Evolutionary conservation across 148 eudicot genomes (phyloP), one percentile per base, ranked within the genome.

Genomic region (Camellia japonica): DNA sequence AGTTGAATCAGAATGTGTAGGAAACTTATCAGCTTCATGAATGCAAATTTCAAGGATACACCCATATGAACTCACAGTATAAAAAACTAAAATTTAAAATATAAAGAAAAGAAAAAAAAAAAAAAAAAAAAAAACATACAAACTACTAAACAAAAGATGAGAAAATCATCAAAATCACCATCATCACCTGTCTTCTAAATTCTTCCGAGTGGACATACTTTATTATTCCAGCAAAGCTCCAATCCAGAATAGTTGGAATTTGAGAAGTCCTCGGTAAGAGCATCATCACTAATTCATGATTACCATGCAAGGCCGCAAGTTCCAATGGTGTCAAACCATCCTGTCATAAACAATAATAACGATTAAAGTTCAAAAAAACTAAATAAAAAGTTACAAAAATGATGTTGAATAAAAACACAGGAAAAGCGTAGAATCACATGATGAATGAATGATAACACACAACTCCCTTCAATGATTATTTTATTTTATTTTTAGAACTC

Each of bases 291-390:
- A 9, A 69, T 3, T 75, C 80, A 75, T 38, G 68, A 14, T 64
- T 42, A 62, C 60, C 20, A 1, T 44, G 23, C 52, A 43, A 5
- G 5, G 87, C 82, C 0, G 81, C 82, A 74, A 18, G 18, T 76
- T 85, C 87, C 58, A 85, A 68, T 38, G 87, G 82, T 46, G 82
- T 85, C 73, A 60, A 46, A 12, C 82, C 79, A 23, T 15, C 3
- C 84, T 85, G 82, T n/a, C 73, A 77, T 6, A 38, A 30, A 56
- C 42, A 41, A 46, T 10, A 38, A 13, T 23, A 56, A 30, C 1
- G 38, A 51, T 79, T 55, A 49, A 23, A 71, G 43, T 15, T 14
- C 12, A 20, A 3, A 71, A 59, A 52, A 59, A 3, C 15, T 5
- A 44, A 19, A 47, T 9, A 20, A 62, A n/a, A 62, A 60, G 30